Percentiles rank a stretch among this genome's conserved stretches.
Evolutionary conservation across 106 monocot genomes (phyloP).

Genomic region (Apostasia shenzhenica): DNA sequence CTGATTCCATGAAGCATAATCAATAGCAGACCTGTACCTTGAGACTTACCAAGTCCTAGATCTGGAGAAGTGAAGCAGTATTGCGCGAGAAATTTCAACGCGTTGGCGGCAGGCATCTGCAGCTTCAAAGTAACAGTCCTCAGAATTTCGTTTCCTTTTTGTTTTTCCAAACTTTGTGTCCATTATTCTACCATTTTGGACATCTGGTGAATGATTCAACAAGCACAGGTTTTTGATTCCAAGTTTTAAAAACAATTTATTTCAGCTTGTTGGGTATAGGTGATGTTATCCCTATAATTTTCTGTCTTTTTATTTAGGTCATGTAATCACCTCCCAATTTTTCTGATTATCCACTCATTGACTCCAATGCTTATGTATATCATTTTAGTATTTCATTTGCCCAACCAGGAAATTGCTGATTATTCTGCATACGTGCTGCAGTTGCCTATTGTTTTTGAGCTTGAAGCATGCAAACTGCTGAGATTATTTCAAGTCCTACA

Average conservation of each 20-base stretch:
- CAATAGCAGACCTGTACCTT: constrained; percentile 88
- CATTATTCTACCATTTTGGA: neutral
- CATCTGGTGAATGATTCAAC: neutral
- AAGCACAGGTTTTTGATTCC: neutral
- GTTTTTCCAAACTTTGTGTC: neutral
- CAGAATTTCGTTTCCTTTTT: neutral
- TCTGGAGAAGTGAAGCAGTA: constrained; percentile 95
- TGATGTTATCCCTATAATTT: no score
- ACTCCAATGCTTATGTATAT: no score
- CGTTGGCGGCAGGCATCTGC: constrained; percentile 99
- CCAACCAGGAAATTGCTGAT: no score
- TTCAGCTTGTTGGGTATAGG: neutral
- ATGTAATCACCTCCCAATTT: no score
- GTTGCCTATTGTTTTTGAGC: no score
- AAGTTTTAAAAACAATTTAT: neutral
- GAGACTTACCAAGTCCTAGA: constrained; percentile 99
- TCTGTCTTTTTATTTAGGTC: no score
- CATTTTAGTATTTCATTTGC: no score
- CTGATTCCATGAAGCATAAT: constrained; percentile 80
- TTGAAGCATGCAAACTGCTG: no score
- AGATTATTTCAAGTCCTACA: no score
- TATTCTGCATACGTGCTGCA: no score
- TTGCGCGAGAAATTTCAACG: constrained; percentile 97
- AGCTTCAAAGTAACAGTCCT: constrained; percentile 54
- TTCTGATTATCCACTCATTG: no score